Base-by-base conservation (phyloP, 352 stramenopile genomes). In the Phytophthora cajani region DNA sequence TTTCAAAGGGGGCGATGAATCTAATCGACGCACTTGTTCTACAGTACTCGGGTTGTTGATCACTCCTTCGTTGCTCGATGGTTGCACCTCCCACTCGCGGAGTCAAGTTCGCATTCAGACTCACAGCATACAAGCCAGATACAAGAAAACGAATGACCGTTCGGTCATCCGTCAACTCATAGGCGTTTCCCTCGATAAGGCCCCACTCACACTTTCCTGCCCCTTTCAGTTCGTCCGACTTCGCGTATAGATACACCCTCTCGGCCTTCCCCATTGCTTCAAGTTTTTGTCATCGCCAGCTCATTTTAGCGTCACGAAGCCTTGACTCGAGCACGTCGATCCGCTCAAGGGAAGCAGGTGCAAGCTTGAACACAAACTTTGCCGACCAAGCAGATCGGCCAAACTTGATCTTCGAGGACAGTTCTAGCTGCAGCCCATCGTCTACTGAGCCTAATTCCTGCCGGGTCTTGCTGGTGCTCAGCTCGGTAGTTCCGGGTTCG, bases 281-380 rank as follows among this genome's bases (percentile, higher is more conserved):
- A 14, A 67, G 14, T 55, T 62, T 57, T 62, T 16, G 44, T 42
- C 42, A 5, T 25, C 8, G 27, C 21, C 27, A 69, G 42, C 21
- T 69, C 52, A 3, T 58, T 19, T 14, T 58, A 6, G 62, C 27
- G 49, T 69, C 42, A 1, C 51, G 62, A 25, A 63, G 27, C 19
- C 51, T 69, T 5, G 53, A 42, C n/a, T 69, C 53, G 16, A 69
- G 23, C 44, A 69, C 51, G 16, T 69, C 62, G 33, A 69, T 5
- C 47, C 52, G 46, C 12, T 69, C 52, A 14, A 69, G 30, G 5
- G 30, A 17, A 21, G 62, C 30, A 7, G 62, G 53, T 7, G 50
- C 44, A 23, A 69, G 16, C 9, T 42, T 14, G 21, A 67, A 62
- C 40, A 61, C 10, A 40, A 61, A 67, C 53, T 67, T 67, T 10